Evolutionary conservation across 2,329 filamentous ascomycete species (phyloP), one percentile per base, ranked within the genome.

Genomic region (Fusarium subtropicale): DNA sequence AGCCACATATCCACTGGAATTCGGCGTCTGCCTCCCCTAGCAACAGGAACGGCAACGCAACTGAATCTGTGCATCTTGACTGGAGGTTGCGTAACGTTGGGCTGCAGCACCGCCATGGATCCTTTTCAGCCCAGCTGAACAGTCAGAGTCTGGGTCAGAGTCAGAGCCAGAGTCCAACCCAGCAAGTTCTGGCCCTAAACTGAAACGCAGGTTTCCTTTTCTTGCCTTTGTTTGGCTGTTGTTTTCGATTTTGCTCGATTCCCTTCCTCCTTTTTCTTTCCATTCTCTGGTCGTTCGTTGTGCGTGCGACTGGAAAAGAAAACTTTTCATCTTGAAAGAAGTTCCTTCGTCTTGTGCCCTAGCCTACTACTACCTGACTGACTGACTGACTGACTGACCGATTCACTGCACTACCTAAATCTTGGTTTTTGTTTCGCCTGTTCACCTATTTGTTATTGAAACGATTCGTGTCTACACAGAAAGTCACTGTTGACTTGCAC

Each of bases 61-160:
- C 53, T 39, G 44, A 55, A 64, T 31, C 46, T 65, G 62, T 65
- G 54, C 47, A 65, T 65, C 54, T 60, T 65, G 42, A 63, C 63
- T 66, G 54, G 54, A 68, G 54, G 64, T 44, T 61, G 66, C 66
- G 66, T 67, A 70, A 69, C 66, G 66, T 69, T 69, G 66, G 66
- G 66, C 66, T 69, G 66, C 66, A 70, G 66, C 55, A 47, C 64
- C 42, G 39, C 65, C 62, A 69, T 65, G 58, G 50, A 54, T 39
- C 28, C 30, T 66, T 67, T 67, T 52, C 61, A 56, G 63, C 53
- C 68, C 60, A 65, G 62, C 51, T 54, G 60, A 66, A 60, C 64
- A 54, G 52, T 51, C 33, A 60, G 54, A 59, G 42, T 51, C 33
- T 59, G 54, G 50, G 42, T 50, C 42, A 50, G 31, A 57, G 28